A percentile compares a stretch with the other conserved stretches of the same genome.
phyloP scores from a whole-genome alignment of 352 stramenopile species.

The Plasmopara viticola region DNA sequence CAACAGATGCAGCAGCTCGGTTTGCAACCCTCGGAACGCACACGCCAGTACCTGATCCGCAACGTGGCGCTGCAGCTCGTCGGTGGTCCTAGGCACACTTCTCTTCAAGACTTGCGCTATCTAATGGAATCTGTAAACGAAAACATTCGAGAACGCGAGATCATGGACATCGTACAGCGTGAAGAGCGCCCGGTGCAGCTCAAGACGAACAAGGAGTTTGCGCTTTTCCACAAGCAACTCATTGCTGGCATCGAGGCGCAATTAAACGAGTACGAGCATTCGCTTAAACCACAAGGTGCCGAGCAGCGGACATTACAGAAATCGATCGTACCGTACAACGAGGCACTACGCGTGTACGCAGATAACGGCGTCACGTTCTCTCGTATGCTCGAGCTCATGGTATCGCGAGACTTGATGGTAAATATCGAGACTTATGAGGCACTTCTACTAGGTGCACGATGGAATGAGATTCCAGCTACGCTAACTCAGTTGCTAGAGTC shows the following conservation, averaged over 20 bases:
- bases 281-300: neutral
- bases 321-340: conserved; percentile 44
- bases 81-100: conserved; percentile 16
- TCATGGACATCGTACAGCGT: conserved; percentile 48
- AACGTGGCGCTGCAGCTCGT: conserved; percentile 48
- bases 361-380: conserved; percentile 48
- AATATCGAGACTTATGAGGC: conserved; percentile 56
- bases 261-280: conserved; percentile 46
- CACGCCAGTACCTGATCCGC: conserved; percentile 47
- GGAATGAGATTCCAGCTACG: conserved; percentile 58
- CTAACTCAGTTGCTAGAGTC: conserved; percentile 53
- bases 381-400: conserved; percentile 53
- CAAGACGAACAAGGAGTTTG: conserved; percentile 46
- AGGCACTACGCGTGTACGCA: conserved; percentile 53
- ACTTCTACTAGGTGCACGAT: conserved; percentile 55
- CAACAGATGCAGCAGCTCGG: conserved; percentile 44
- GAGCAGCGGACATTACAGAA: conserved; percentile 12
- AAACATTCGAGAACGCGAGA: conserved; percentile 37
- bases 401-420: conserved; percentile 39
- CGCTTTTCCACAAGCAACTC: conserved; percentile 39
- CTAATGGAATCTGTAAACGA: conserved; percentile 24
- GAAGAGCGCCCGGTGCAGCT: conserved; percentile 55
- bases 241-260: conserved; percentile 33
- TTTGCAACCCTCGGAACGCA: conserved; percentile 25
- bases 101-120: conserved; percentile 27